These are phyloP conservation scores for Neurospora terricola DNA, from an alignment of 495 filamentous ascomycete genomes.

Conservation along the genomic window DNA sequence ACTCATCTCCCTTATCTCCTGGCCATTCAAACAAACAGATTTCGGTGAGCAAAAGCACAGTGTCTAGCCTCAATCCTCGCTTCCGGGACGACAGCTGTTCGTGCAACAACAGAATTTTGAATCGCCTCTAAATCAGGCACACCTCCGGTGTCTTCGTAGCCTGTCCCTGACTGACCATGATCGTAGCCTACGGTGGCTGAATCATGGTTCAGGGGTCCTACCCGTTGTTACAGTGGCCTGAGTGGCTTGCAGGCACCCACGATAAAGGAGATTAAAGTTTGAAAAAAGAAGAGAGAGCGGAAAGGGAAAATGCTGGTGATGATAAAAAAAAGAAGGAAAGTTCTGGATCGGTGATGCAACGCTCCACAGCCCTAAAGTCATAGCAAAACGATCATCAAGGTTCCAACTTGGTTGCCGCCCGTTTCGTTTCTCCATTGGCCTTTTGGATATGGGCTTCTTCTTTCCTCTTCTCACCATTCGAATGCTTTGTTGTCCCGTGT, in stretches of 20 bases:
- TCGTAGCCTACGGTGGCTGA: neutral
- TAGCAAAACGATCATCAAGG: too few species aligned
- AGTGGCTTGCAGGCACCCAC: neutral
- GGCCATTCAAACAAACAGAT: too few species aligned
- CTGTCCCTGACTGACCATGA: neutral
- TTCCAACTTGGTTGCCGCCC: too few species aligned
- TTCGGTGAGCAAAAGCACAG: too few species aligned
- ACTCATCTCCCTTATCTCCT: too few species aligned
- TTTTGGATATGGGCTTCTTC: too few species aligned
- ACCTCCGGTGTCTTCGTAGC: too few species aligned
- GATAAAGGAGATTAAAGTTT: neutral
- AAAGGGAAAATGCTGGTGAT: neutral
- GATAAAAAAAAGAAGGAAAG: neutral
- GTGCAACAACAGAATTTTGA: too few species aligned
- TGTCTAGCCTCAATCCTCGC: too few species aligned
- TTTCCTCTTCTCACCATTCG: neutral
- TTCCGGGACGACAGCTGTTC: too few species aligned
- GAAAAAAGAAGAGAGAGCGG: neutral
- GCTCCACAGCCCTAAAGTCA: neutral
- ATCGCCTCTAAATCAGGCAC: too few species aligned
- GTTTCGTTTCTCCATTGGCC: too few species aligned
- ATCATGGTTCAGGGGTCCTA: neutral
- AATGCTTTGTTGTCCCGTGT: neutral
- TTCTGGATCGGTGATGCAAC: neutral
- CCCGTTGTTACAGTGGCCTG: neutral